These are phyloP conservation scores for Trichosphaerium sp. DNA, from an alignment of 78 protist genomes.

Conservation along the genomic window DNA sequence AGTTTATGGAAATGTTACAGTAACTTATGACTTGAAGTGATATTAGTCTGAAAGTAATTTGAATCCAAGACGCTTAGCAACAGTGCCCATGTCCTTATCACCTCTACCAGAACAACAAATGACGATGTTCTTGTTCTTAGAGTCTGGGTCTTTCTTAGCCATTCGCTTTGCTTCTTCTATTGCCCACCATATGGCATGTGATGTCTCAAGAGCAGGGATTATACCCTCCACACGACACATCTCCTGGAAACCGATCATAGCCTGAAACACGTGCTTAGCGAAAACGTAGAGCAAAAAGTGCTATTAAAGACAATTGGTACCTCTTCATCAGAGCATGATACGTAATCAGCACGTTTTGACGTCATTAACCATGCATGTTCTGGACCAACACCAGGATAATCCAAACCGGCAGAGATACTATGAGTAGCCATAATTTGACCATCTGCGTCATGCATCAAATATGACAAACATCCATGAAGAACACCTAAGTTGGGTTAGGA, in stretches of 20 bases:
- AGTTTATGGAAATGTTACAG: too few relatives aligned
- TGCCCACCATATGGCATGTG: conserved; percentile 69
- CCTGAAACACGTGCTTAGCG: background rate
- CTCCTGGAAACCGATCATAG: conserved; percentile 34
- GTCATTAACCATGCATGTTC: conserved; percentile 75
- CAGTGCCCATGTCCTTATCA: conserved; percentile 56
- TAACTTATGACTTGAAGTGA: too few relatives aligned
- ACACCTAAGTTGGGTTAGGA: too few relatives aligned
- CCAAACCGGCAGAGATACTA: conserved; percentile 71
- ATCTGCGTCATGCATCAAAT: conserved; percentile 53
- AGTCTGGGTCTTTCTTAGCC: conserved; percentile 27
- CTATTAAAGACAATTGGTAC: background rate
- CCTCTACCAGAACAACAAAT: conserved; percentile 67
- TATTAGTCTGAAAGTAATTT: too few relatives aligned
- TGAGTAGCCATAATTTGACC: conserved; percentile 70
- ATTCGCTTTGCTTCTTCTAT: conserved; percentile 32
- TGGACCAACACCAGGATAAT: conserved; percentile 84
- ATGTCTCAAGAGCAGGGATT: conserved; percentile 80
- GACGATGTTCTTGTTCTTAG: conserved; percentile 35
- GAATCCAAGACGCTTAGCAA: too few relatives aligned
- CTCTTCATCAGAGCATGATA: conserved; percentile 8
- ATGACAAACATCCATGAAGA: conserved; percentile 75
- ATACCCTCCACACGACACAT: conserved; percentile 40
- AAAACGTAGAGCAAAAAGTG: background rate
- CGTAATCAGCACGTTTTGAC: conserved; percentile 23